Evolutionary conservation across 768 basidiomycete genomes (phyloP).

Genomic region (Mycena alexandri): DNA sequence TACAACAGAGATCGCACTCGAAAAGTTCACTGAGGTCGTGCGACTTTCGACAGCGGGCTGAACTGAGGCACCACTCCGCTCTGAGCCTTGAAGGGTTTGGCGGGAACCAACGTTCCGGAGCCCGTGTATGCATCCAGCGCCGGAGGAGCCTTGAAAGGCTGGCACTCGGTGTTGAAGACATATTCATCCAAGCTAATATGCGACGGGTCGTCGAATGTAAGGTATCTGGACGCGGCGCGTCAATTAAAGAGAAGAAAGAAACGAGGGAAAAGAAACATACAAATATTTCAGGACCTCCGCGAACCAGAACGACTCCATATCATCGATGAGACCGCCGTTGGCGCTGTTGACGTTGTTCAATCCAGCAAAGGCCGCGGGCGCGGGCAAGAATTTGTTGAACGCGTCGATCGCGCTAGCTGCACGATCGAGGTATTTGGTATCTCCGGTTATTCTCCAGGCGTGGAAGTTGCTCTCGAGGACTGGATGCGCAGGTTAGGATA

Average conservation of each 20-base stretch:
- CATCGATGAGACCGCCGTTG: conserved; percentile 61
- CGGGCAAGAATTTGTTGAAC: conserved; percentile 67
- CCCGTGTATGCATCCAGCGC: conserved; percentile 38
- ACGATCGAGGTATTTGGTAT: conserved; percentile 75
- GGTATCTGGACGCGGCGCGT: conserved; percentile 1
- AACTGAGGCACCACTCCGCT: conserved; percentile 15
- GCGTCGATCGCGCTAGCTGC: conserved; percentile 69
- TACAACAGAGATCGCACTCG: too few species aligned
- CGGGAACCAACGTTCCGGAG: conserved; percentile 2
- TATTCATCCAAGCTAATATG: conserved; percentile 61
- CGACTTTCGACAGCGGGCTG: too few species aligned
- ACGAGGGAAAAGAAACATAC: conserved; percentile 35
- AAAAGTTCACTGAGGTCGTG: too few species aligned
- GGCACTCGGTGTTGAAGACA: conserved; percentile 65
- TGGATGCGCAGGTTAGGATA: not conserved
- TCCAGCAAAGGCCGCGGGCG: conserved; percentile 64
- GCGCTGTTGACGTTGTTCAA: conserved; percentile 68
- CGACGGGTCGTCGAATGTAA: conserved; percentile 57
- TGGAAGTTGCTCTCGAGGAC: conserved; percentile 84
- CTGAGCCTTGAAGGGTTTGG: conserved; percentile 29
- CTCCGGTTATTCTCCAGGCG: conserved; percentile 79
- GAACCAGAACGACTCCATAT: conserved; percentile 75
- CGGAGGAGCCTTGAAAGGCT: conserved; percentile 60
- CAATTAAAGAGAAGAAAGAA: not conserved
- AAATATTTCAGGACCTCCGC: conserved; percentile 75